These are phyloP conservation scores for Chlorophyllum brunneum DNA, from an alignment of 768 basidiomycete genomes.

Conservation along the genomic window DNA sequence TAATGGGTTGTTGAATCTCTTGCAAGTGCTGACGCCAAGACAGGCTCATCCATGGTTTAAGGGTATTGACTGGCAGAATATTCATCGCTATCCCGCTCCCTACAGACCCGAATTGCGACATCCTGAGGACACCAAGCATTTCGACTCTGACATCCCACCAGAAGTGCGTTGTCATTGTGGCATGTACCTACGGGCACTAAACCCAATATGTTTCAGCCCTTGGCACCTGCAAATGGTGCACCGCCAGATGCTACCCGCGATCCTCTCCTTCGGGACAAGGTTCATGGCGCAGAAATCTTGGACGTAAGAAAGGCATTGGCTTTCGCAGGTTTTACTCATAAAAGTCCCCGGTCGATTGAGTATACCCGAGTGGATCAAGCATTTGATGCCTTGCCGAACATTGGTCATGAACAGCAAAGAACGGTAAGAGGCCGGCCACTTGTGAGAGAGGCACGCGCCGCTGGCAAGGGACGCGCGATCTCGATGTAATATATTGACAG, in stretches of 20 bases:
- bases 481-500: slow-evolving; percentile 55
- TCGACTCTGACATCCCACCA: slow-evolving; percentile 90
- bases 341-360: slow-evolving; percentile 75
- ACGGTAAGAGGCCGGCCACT: slow-evolving; percentile 62
- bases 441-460: slow-evolving; percentile 56
- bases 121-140: slow-evolving; percentile 90
- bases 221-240: slow-evolving; percentile 84
- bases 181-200: slow-evolving; percentile 22
- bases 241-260: slow-evolving; percentile 84
- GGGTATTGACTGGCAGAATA: slow-evolving; percentile 86
- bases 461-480: slow-evolving; percentile 76
- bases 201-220: slow-evolving; percentile 56
- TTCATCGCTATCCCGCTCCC: slow-evolving; percentile 80
- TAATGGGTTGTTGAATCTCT: not conserved
- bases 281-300: slow-evolving; percentile 83
- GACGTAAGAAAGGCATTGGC: slow-evolving; percentile 89
- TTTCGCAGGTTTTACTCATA: slow-evolving; percentile 90
- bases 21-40: slow-evolving; percentile 14
- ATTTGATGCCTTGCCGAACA: slow-evolving; percentile 54
- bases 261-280: slow-evolving; percentile 80
- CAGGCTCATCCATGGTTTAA: slow-evolving; percentile 89
- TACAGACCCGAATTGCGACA: slow-evolving; percentile 82
- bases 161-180: slow-evolving; percentile 56
- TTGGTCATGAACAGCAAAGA: slow-evolving; percentile 37
- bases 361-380: slow-evolving; percentile 74